These are phyloP conservation scores for Epichloe bromicola DNA, from an alignment of 2,329 filamentous ascomycete species.

Conservation along the genomic window DNA sequence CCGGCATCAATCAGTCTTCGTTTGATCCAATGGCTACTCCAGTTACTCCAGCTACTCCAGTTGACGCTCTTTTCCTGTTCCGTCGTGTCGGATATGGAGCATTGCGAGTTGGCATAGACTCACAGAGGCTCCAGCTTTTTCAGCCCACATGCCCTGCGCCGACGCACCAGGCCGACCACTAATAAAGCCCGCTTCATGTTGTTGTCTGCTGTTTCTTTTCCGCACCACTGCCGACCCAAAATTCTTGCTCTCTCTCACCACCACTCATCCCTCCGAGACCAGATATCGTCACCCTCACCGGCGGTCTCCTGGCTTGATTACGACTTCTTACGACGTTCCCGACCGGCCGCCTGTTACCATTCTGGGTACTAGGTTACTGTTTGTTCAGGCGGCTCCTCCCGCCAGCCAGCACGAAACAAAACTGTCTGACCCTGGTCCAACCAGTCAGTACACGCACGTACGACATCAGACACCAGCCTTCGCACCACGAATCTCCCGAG, in stretches of 20 bases:
- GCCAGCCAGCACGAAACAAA: background rate
- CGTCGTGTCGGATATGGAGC: background rate
- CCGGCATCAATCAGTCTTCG: background rate
- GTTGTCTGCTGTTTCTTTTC: background rate
- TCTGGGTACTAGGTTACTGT: background rate
- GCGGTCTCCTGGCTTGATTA: background rate
- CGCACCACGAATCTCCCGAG: background rate
- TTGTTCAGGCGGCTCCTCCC: background rate
- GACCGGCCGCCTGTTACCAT: background rate
- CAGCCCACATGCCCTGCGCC: background rate
- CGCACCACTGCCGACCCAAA: slow-evolving; percentile 1
- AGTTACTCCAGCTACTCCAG: background rate
- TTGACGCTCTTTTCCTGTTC: background rate
- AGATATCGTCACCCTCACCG: slow-evolving; percentile 1
- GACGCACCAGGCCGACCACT: background rate
- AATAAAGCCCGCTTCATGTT: background rate
- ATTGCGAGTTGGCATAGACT: background rate
- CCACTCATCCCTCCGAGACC: background rate
- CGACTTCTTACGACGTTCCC: background rate
- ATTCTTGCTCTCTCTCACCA: slow-evolving; percentile 2
- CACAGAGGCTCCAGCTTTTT: background rate
- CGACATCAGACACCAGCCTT: background rate
- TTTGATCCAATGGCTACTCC: background rate
- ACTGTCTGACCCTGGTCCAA: background rate
- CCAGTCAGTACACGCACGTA: background rate